phyloP scores from a whole-genome alignment of 2,329 filamentous ascomycete genomes.

The Aspergillus vadensis region DNA sequence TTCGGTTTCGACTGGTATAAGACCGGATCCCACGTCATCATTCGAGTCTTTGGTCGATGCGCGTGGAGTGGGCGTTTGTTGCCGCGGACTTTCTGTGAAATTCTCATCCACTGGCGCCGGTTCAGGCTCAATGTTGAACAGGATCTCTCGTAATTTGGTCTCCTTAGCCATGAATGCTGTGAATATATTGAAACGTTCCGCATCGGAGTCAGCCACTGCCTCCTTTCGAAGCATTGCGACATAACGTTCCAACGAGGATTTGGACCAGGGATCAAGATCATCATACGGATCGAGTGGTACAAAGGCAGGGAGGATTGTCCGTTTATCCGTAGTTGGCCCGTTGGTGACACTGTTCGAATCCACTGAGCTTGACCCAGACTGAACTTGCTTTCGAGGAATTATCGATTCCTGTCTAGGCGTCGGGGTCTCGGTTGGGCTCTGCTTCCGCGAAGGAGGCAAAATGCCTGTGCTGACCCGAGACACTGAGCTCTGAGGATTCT shows the following conservation, averaged over 20 bases:
- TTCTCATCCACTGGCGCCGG: constrained; percentile 24
- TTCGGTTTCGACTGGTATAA: constrained; percentile 39
- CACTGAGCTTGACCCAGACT: background rate
- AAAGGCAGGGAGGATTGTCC: constrained; percentile 12
- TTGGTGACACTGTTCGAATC: background rate
- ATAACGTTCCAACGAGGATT: constrained; percentile 57
- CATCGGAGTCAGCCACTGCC: constrained; percentile 49
- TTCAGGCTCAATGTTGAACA: constrained; percentile 53
- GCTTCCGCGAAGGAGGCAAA: constrained; percentile 15
- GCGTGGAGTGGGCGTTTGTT: constrained; percentile 13
- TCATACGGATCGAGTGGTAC: constrained; percentile 48
- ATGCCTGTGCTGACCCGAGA: constrained; percentile 6
- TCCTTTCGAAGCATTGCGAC: constrained; percentile 58
- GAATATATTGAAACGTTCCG: constrained; percentile 57
- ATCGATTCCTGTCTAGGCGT: constrained; percentile 14
- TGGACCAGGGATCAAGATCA: constrained; percentile 60
- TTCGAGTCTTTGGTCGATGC: constrained; percentile 11
- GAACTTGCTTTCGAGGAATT: constrained; percentile 4
- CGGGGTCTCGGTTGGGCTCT: constrained; percentile 16
- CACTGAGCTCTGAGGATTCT: background rate
- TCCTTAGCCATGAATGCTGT: constrained; percentile 53
- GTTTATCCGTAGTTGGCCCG: constrained; percentile 9
- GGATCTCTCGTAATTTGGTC: constrained; percentile 49
- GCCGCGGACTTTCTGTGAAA: background rate
- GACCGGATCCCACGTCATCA: constrained; percentile 31